Evolutionary conservation across 2,329 filamentous ascomycete genomes (phyloP), one percentile per base, ranked within the genome.

Genomic region (Botrytis fragariae): DNA sequence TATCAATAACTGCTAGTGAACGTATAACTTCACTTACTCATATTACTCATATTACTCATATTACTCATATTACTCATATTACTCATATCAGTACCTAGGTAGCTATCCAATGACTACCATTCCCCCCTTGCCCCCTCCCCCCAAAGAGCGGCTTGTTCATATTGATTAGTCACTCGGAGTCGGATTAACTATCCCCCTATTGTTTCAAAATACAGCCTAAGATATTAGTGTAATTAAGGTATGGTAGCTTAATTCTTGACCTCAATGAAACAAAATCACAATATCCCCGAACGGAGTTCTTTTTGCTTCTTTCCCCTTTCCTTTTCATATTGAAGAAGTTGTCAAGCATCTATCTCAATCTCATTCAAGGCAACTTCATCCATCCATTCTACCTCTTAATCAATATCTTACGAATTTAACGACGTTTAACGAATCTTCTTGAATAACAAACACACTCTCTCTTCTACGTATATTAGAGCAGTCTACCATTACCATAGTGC

Each of bases 341-440:
- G 42, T 51, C 37, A 63, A 63, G 37, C 29, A 54, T 64, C 59
- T 57, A 51, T 64, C 59, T 57, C 65, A 42, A 68, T 68, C 7
- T 14, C 16, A 22, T 54, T 39, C 35, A n/a, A 68, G 45, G 3
- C 35, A 54, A 18, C 25, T 39, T 16, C 45, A 51, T 22, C 35
- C 12, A 60, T 42, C 45, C 25, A 37, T 60, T 73, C 57, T 48
- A 63, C 68, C 65, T 67, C 67, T 73, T 62, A 74, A 72, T 54
- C 70, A 75, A 63, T 76, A 76, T 61, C 29, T 72, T 59, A 80
- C 78, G 77, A 79, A 75, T 62, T 77, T 80, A 77, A 80, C 78
- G 79, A 79, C 77, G 74, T 73, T 78, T 74, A 74, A 80, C 79
- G 79, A 80, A 80, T 80, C 79, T 79, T 78, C 75, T 79, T 79